Evolutionary conservation across 2,329 filamentous ascomycete genomes (phyloP), one percentile per base, ranked within the genome.

Genomic region (Dactylellina cionopaga): DNA sequence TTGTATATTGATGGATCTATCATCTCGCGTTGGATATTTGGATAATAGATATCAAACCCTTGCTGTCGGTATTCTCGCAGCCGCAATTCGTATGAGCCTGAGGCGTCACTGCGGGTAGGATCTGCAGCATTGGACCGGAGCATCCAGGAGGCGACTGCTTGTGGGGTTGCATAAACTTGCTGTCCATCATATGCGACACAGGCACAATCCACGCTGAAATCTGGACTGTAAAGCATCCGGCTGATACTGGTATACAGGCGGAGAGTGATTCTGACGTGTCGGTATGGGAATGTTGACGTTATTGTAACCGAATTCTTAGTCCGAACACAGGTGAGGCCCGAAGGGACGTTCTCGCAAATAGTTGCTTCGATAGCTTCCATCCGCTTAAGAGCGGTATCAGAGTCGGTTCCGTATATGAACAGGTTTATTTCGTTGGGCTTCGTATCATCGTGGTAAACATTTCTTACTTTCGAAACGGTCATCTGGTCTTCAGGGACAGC

Each of bases 221-320:
- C 92, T 1, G 92, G 92, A 17, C 44, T 29, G 46, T 62, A 92
- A 17, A 96, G 83, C 33, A 96, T 92, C 79, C 96, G 90, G 0
- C 90, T 89, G 46, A 96, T 81, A 0, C 89, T 92, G 77, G 92
- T 91, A 82, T 96, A 96, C 35, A 95, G 87, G 27, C 92, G 89
- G 22, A 96, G 84, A n/a, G 95, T 91, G 76, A 96, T 92, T 83
- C 93, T 66, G 1, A 96, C 85, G 78, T 96, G 92, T 1, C 92
- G 88, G 29, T 88, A 91, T 0, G 92, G 92, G 77, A 94, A 92
- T 78, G 94, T 88, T 47, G 89, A 92, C 33, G 87, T 90, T 77
- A 96, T 95, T 0, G 92, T 96, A 65, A 96, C 88, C 9, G 92
- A 89, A 77, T 96, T 90, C 82, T 94, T 95, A n/a, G 92, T 96